Evolutionary conservation across 768 basidiomycete species (phyloP).

Genomic region (Pleurotus giganteus): DNA sequence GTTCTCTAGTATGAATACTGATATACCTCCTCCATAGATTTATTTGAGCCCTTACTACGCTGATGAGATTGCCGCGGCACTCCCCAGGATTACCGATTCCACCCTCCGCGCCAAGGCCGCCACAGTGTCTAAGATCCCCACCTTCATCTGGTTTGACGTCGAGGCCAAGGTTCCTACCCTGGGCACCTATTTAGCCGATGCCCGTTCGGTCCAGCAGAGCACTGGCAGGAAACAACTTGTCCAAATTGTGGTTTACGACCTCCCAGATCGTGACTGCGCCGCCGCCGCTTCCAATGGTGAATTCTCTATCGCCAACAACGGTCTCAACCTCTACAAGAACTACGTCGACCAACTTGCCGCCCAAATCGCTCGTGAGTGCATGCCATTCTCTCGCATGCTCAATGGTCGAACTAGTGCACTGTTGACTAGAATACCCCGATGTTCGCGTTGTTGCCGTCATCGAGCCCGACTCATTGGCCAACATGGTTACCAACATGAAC

Average conservation of each 20-base stretch:
- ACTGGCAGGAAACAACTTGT: conserved; percentile 48
- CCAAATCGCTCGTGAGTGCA: conserved; percentile 44
- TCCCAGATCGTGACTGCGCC: conserved; percentile 69
- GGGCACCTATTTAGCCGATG: conserved; percentile 57
- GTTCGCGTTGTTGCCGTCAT: conserved; percentile 64
- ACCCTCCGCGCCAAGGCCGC: conserved; percentile 48
- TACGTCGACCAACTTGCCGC: conserved; percentile 65
- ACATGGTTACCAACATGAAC: conserved; percentile 65
- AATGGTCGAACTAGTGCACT: conserved; percentile 1
- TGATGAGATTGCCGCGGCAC: conserved; percentile 50
- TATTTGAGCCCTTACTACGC: conserved; percentile 59
- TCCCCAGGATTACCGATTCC: conserved; percentile 47
- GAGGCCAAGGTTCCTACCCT: conserved; percentile 53
- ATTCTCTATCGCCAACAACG: conserved; percentile 55
- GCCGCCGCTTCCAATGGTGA: conserved; percentile 66
- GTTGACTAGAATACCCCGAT: conserved; percentile 46
- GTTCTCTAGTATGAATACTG: neutral
- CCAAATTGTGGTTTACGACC: conserved; percentile 56
- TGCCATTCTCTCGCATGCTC: conserved; percentile 2
- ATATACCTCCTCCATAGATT: conserved; percentile 25
- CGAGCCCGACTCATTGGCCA: conserved; percentile 67
- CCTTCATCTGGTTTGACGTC: conserved; percentile 61
- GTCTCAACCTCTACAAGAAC: conserved; percentile 49
- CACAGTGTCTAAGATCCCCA: conserved; percentile 53
- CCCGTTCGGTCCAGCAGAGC: conserved; percentile 39